Evolutionary conservation across 2,329 filamentous ascomycete genomes (phyloP), one percentile per base, ranked within the genome.

Genomic region (Colletotrichum trifolii): DNA sequence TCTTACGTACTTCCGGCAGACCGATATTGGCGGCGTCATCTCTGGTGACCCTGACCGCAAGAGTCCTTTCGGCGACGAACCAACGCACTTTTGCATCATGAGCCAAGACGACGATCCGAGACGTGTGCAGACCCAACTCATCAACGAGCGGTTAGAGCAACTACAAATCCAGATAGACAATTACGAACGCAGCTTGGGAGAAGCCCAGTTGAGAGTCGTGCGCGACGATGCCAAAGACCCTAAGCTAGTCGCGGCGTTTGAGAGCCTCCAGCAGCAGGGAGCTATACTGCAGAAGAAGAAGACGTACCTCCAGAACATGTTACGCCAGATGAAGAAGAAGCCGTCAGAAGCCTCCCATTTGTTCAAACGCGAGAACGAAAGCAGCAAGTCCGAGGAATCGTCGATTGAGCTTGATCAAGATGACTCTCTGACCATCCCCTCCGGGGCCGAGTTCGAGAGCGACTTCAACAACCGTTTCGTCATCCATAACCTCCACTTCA

Each of bases 381-480:
- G 72, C 25, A 70, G 70, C 7, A 71, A 71, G 49, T 72, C 69
- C 1, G 68, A 71, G 38, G 74, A 73, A 3, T 82, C 25, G 25
- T 25, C 83, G 6, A 75, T 80, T 11, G 80, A 81, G 39, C 81
- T 82, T n/a, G 87, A 89, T 54, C 84, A 86, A 43, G 54, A 59
- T 10, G 85, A 84, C 17, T 85, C 84, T 12, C 81, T 91, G 57
- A 89, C 93, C 68, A 85, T 90, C 2, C 88, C 89, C 3, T 87
- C 90, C 1, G 87, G 90, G 4, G 87, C 91, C 13, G 94, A 97
- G 69, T 95, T 95, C 70, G 90, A 92, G 53, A 97, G 92, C 76
- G 94, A 98, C 74, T 99, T 97, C 82, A 96, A 96, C 75, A 99
- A 99, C 74, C 91, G 96, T 2, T 99, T 99, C 81, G 95, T 98